These are phyloP conservation scores for Echeveria elegans DNA, from an alignment of 164 flowering plant species.

Conservation along the genomic window DNA sequence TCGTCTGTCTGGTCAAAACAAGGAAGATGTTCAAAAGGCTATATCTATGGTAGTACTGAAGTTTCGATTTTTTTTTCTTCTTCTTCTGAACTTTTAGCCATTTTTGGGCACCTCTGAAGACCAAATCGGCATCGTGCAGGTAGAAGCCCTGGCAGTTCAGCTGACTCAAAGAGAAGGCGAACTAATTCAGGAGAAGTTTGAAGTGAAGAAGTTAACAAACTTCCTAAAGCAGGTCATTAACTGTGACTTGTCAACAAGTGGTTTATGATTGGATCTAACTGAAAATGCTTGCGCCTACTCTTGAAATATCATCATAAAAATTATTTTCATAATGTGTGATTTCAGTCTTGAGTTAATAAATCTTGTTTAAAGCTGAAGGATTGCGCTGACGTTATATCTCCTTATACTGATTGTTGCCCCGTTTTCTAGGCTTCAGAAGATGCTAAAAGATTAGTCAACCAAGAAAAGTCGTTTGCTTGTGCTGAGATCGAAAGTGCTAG, in stretches of 20 bases:
- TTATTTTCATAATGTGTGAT: background rate
- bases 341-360: background rate
- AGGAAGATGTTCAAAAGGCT: constrained; percentile 92
- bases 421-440: constrained; percentile 44
- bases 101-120: background rate
- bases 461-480: constrained; percentile 47
- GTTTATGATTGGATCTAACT: background rate
- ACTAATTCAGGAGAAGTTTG: constrained; percentile 65
- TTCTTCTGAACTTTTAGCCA: no score
- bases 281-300: background rate
- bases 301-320: background rate
- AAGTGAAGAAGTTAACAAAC: constrained; percentile 61
- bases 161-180: constrained; percentile 72
- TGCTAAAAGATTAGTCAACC: constrained; percentile 43
- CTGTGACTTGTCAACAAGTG: background rate
- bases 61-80: background rate
- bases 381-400: background rate
- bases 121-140: constrained; percentile 22
- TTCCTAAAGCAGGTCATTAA: constrained; percentile 56
- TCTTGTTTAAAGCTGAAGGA: background rate
- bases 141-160: constrained; percentile 69
- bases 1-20: constrained; percentile 76
- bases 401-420: background rate
- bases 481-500: constrained; percentile 52
- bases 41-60: constrained; percentile 69